phyloP scores from a whole-genome alignment of 129 eudicot species.

The Centella asiatica region DNA sequence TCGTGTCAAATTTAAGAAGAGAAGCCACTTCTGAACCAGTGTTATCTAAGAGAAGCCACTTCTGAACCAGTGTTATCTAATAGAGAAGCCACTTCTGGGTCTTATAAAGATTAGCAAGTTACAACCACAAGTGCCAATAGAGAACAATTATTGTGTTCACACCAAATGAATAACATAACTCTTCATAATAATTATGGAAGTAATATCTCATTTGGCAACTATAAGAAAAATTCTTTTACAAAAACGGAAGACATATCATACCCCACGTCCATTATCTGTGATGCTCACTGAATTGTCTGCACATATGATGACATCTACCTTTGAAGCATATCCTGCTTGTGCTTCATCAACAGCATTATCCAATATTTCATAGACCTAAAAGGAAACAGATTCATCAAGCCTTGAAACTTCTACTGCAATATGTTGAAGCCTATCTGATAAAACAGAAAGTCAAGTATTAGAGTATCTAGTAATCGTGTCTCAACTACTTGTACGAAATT shows the following conservation, averaged over 20 bases:
- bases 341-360: conserved; percentile 97
- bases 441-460: not conserved
- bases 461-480: not conserved
- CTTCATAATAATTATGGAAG: not conserved
- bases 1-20: no score
- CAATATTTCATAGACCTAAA: conserved; percentile 85
- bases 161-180: not conserved
- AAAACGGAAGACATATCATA: conserved; percentile 29
- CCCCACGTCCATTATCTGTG: conserved; percentile 99
- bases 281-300: conserved; percentile 88
- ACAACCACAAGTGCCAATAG: not conserved
- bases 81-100: no score
- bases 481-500: not conserved
- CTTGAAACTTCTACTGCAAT: not conserved
- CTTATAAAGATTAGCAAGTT: not conserved
- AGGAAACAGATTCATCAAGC: conserved; percentile 9
- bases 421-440: not conserved
- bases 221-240: not conserved
- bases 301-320: conserved; percentile 55
- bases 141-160: not conserved
- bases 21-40: no score
- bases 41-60: no score
- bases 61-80: no score
- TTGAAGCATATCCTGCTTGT: conserved; percentile 94
- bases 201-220: not conserved